Conservation (phyloP, 768 basidiomycete genomes). For the Candolleomyces efflorescens region DNA sequence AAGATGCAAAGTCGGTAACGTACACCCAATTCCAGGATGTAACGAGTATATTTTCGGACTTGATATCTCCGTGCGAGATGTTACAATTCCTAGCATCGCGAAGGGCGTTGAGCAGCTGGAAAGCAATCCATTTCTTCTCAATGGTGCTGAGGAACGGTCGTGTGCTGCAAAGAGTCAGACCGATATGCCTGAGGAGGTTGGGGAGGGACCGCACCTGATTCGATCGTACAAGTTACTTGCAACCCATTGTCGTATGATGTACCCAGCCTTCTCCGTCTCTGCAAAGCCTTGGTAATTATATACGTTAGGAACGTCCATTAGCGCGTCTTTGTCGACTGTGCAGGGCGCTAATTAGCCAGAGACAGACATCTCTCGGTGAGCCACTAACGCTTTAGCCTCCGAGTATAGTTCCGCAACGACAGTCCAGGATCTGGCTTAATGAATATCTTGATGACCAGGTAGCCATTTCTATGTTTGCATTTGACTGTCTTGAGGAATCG, state of each 20-base stretch:
- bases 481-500: constrained; percentile 81
- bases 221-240: constrained; percentile 94
- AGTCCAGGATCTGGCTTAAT: constrained; percentile 89
- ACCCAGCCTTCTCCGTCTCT: constrained; percentile 95
- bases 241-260: constrained; percentile 91
- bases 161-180: constrained; percentile 50
- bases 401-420: constrained; percentile 68
- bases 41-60: constrained; percentile 94
- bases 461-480: constrained; percentile 79
- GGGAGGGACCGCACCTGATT: constrained; percentile 65
- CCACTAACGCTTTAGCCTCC: constrained; percentile 68
- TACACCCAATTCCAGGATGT: constrained; percentile 97
- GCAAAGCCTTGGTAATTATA: constrained; percentile 86
- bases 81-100: constrained; percentile 80
- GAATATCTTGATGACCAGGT: constrained; percentile 90
- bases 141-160: constrained; percentile 88
- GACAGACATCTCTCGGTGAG: constrained; percentile 6
- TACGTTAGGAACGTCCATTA: constrained; percentile 82
- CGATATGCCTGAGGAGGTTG: neutral
- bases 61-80: constrained; percentile 96
- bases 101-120: constrained; percentile 84
- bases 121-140: constrained; percentile 98
- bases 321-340: constrained; percentile 79
- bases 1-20: constrained; percentile 91
- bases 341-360: constrained; percentile 1